phyloP scores from a whole-genome alignment of 164 flowering plant genomes.

The Hamamelis virginiana region DNA sequence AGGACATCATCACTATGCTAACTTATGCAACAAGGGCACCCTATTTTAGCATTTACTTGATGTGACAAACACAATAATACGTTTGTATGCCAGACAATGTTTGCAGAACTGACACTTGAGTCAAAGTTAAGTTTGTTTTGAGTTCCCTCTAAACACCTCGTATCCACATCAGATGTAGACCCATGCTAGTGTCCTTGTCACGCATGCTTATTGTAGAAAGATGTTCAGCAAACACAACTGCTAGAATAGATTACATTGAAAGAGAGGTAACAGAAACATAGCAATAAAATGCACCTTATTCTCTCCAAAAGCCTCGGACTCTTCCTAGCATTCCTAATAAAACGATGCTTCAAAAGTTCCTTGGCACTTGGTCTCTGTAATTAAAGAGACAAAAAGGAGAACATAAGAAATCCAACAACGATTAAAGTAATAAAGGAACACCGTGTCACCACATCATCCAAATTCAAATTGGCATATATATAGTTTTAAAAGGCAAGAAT shows the following conservation, averaged over 20 bases:
- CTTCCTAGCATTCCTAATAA: conserved; percentile 85
- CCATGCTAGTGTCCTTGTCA: neutral
- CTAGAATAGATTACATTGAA: neutral
- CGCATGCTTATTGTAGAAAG: neutral
- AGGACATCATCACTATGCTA: conserved; percentile 6
- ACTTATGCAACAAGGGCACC: neutral
- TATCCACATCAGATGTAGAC: neutral
- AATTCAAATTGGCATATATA: no score
- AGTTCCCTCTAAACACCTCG: neutral
- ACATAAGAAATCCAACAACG: conserved; percentile 9
- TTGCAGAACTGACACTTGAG: neutral
- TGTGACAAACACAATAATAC: neutral
- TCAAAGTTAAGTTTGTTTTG: neutral
- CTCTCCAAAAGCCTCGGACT: conserved; percentile 87
- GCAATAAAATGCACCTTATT: conserved; percentile 57
- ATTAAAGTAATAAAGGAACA: neutral
- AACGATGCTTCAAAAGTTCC: conserved; percentile 90
- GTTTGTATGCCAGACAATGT: neutral
- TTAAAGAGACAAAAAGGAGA: conserved; percentile 10
- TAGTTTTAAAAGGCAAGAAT: no score
- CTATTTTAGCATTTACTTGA: neutral
- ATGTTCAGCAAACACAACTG: neutral
- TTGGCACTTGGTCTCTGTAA: conserved; percentile 95
- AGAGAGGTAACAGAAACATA: neutral
- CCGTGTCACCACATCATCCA: neutral